These are phyloP conservation scores for Candida sp. DNA, from an alignment of 1,139 yeast species.

Conservation along the genomic window DNA sequence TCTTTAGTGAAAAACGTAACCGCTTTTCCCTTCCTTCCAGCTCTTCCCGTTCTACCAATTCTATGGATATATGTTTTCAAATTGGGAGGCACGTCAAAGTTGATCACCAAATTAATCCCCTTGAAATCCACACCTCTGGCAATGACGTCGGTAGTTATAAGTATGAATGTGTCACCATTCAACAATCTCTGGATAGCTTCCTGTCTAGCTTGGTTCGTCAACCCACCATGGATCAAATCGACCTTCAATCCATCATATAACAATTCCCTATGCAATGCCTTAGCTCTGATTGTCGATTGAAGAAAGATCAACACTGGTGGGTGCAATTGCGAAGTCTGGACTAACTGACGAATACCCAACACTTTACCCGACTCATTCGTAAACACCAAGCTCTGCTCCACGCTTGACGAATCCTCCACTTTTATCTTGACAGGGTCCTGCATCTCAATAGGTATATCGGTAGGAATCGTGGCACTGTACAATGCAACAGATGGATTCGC, in stretches of 20 bases:
- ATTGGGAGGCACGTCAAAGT: conserved; percentile 94
- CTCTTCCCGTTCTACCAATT: conserved; percentile 99
- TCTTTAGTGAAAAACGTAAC: conserved; percentile 94
- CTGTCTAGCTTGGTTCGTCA: conserved; percentile 89
- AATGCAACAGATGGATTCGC: conserved; percentile 62
- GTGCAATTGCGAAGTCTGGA: conserved; percentile 81
- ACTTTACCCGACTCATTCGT: conserved; percentile 95
- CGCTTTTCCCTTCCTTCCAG: conserved; percentile 85
- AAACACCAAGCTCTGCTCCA: conserved; percentile 83
- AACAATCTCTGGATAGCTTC: conserved; percentile 83
- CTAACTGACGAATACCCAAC: conserved; percentile 87
- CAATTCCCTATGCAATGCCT: conserved; percentile 91
- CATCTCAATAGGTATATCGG: conserved; percentile 94
- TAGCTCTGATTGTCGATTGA: conserved; percentile 93
- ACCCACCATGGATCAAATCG: conserved; percentile 95
- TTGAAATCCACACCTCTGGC: conserved; percentile 98
- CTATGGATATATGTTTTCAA: conserved; percentile 98
- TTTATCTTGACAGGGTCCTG: conserved; percentile 82
- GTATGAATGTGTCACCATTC: conserved; percentile 93
- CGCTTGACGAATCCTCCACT: conserved; percentile 86
- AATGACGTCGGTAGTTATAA: conserved; percentile 94
- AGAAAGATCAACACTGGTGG: conserved; percentile 95
- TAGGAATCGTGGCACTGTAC: conserved; percentile 96
- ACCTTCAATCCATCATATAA: conserved; percentile 91
- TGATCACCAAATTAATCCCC: conserved; percentile 92